These are phyloP conservation scores for Dioscorea zingiberensis DNA, from an alignment of 106 monocot genomes.

Conservation along the genomic window DNA sequence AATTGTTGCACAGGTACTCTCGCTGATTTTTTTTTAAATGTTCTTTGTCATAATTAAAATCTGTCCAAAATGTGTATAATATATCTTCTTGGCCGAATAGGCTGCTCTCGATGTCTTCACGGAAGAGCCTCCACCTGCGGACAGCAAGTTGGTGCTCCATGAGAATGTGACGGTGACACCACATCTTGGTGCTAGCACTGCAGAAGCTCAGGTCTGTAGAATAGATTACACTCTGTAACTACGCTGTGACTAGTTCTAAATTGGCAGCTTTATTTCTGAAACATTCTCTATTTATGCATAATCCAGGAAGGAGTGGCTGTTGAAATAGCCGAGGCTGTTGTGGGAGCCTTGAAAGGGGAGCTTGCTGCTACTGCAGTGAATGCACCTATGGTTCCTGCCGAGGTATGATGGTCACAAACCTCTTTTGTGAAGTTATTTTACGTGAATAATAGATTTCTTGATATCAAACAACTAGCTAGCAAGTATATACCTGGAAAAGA, in stretches of 20 bases:
- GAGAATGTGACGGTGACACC: slow-evolving; percentile 80
- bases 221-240: too few species aligned
- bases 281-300: too few species aligned
- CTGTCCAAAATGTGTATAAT: too few species aligned
- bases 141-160: slow-evolving; percentile 73
- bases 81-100: slow-evolving; percentile 17
- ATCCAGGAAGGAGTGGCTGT: slow-evolving; percentile 86
- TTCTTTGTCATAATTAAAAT: too few species aligned
- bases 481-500: too few species aligned
- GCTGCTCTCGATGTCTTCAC: slow-evolving; percentile 91
- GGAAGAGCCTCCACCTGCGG: slow-evolving; percentile 65
- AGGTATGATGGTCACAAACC: slow-evolving; percentile 16
- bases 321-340: slow-evolving; percentile 86
- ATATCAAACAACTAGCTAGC: slow-evolving; percentile 2
- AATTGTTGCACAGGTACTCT: slow-evolving; percentile 73
- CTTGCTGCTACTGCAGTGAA: slow-evolving; percentile 88
- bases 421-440: too few species aligned
- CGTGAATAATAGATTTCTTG: too few species aligned
- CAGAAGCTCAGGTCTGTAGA: slow-evolving; percentile 70
- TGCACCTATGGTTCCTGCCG: slow-evolving; percentile 86
- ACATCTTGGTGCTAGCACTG: slow-evolving; percentile 79
- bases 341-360: slow-evolving; percentile 82
- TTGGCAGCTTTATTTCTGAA: too few species aligned
- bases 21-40: too few species aligned
- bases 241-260: background rate